phyloP scores from a whole-genome alignment of 306 rosid species.

The Cucumis sativus region Cucumber_9930_V3 NC_026658.2:26381501-26382000 shows the following conservation, averaged over 20 bases:
- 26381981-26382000: background rate
- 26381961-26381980: background rate
- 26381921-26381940: slow-evolving; percentile 56
- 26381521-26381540: slow-evolving; percentile 33
- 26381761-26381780: background rate
- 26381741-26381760: slow-evolving; percentile 35
- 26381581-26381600: slow-evolving; percentile 70
- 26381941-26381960: slow-evolving; percentile 50
- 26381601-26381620: slow-evolving; percentile 82
- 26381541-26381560: slow-evolving; percentile 74
- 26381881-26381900: slow-evolving; percentile 49
- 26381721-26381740: slow-evolving; percentile 85
- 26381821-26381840: slow-evolving; percentile 8
- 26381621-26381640: background rate
- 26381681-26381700: slow-evolving; percentile 37
- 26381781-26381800: background rate
- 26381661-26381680: background rate
- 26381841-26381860: slow-evolving; percentile 41
- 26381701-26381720: slow-evolving; percentile 92
- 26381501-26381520: background rate
- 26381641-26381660: background rate
- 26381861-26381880: slow-evolving; percentile 73
- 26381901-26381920: slow-evolving; percentile 83
- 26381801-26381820: background rate
- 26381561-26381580: slow-evolving; percentile 79